phyloP scores from a whole-genome alignment of 495 filamentous ascomycete species.

The Chaetomium cochliodes region DNA sequence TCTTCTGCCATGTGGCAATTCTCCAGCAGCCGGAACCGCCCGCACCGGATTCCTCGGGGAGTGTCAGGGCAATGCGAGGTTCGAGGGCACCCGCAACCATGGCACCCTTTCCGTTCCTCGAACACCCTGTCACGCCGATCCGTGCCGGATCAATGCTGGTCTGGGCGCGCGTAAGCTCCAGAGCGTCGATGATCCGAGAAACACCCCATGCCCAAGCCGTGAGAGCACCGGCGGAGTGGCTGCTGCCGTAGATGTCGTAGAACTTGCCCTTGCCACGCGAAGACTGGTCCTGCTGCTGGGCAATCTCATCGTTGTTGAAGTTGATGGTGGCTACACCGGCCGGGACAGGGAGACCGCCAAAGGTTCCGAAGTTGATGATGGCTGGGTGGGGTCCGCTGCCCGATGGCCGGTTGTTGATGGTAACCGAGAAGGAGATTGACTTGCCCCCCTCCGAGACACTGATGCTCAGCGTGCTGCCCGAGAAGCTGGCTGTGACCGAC shows the following conservation, averaged over 20 bases:
- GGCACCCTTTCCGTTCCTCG: constrained; percentile 56
- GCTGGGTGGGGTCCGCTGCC: constrained; percentile 44
- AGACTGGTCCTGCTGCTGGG: constrained; percentile 38
- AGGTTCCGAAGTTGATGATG: constrained; percentile 47
- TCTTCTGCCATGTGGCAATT: constrained; percentile 44
- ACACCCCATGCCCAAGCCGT: constrained; percentile 57
- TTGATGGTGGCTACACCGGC: constrained; percentile 48
- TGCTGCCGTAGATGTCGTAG: constrained; percentile 50
- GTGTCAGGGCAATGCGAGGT: constrained; percentile 50
- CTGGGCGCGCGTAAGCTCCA: constrained; percentile 42
- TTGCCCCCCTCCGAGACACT: constrained; percentile 44
- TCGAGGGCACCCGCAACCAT: constrained; percentile 53
- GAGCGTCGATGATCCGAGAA: constrained; percentile 51
- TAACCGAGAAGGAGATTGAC: constrained; percentile 52
- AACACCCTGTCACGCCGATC: constrained; percentile 54
- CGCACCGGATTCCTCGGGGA: constrained; percentile 54
- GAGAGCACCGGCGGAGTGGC: constrained; percentile 48
- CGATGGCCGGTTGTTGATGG: constrained; percentile 41
- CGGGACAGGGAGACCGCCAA: constrained; percentile 47
- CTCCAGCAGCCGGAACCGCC: constrained; percentile 55
- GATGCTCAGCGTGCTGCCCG: constrained; percentile 39
- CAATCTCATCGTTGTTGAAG: constrained; percentile 53
- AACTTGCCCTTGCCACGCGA: constrained; percentile 49
- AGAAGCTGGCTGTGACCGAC: constrained; percentile 43
- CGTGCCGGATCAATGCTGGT: constrained; percentile 49